Evolutionary conservation across 768 basidiomycete genomes (phyloP).

Genomic region (Amanita subjunquillea): DNA sequence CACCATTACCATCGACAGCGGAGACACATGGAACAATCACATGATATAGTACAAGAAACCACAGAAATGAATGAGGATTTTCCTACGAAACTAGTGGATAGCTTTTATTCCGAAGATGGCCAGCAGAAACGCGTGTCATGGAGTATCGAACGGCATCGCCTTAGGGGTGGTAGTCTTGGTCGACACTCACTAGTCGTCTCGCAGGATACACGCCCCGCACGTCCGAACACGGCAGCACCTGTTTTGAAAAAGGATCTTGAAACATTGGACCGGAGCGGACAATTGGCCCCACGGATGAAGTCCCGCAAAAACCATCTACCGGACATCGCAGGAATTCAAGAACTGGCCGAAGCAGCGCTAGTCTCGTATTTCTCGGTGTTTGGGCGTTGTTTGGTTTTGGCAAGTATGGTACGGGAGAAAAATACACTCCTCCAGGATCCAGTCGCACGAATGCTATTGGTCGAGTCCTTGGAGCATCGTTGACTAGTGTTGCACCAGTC

Average conservation of each 20-base stretch:
- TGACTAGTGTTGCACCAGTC: background rate
- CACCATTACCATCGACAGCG: slow-evolving; percentile 16
- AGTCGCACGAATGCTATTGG: background rate
- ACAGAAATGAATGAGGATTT: slow-evolving; percentile 38
- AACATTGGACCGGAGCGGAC: slow-evolving; percentile 21
- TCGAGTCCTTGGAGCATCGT: slow-evolving; percentile 3
- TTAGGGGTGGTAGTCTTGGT: slow-evolving; percentile 37
- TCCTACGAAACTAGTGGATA: slow-evolving; percentile 53
- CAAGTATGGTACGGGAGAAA: slow-evolving; percentile 23
- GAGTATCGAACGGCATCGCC: slow-evolving; percentile 45
- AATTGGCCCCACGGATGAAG: slow-evolving; percentile 25
- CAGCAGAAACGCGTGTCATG: slow-evolving; percentile 53
- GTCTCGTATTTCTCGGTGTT: slow-evolving; percentile 72
- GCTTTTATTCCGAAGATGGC: slow-evolving; percentile 67
- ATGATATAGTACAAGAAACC: slow-evolving; percentile 11
- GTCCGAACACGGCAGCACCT: slow-evolving; percentile 21
- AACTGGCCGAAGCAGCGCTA: slow-evolving; percentile 59
- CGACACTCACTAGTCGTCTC: slow-evolving; percentile 16
- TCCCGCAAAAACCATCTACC: slow-evolving; percentile 11
- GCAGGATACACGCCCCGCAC: slow-evolving; percentile 12
- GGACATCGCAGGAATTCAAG: slow-evolving; percentile 38
- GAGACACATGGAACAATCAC: slow-evolving; percentile 14
- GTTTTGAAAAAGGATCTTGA: slow-evolving; percentile 3
- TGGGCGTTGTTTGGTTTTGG: slow-evolving; percentile 70
- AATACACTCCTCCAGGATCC: background rate